These are phyloP conservation scores for Mortierella claussenii DNA, from an alignment of 192 early-diverging fungal species.

Conservation along the genomic window DNA sequence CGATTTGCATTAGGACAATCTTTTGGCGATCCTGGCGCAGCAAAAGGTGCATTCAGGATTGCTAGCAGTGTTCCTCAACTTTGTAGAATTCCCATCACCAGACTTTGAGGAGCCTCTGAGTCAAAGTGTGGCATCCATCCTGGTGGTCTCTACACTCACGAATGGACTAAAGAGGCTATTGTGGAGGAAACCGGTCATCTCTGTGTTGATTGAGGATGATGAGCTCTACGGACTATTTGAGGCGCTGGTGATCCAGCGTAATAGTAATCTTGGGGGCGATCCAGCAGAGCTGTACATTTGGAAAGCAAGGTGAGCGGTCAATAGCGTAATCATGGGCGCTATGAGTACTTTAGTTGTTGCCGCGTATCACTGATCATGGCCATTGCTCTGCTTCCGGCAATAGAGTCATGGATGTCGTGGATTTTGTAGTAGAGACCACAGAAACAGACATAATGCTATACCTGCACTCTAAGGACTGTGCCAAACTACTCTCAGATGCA, in stretches of 20 bases:
- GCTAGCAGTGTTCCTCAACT: constrained; percentile 18
- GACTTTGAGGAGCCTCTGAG: constrained; percentile 49
- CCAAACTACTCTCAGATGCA: constrained; percentile 44
- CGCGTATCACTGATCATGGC: background rate
- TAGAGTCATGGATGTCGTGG: constrained; percentile 39
- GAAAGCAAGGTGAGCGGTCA: constrained; percentile 30
- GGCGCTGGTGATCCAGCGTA: constrained; percentile 37
- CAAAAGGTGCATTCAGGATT: constrained; percentile 24
- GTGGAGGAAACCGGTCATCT: constrained; percentile 47
- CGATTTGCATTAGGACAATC: constrained; percentile 35
- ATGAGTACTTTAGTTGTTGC: background rate
- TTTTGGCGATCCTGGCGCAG: constrained; percentile 45
- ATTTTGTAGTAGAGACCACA: constrained; percentile 38
- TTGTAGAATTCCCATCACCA: constrained; percentile 33
- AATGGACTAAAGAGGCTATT: constrained; percentile 43
- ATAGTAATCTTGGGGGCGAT: constrained; percentile 16
- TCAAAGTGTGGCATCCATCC: constrained; percentile 44
- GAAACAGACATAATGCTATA: constrained; percentile 46
- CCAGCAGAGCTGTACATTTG: constrained; percentile 51
- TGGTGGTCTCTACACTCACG: constrained; percentile 42
- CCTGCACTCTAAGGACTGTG: constrained; percentile 46
- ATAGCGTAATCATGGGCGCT: background rate
- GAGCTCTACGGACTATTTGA: constrained; percentile 42
- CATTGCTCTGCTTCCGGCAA: background rate
- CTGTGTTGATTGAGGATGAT: constrained; percentile 31